Base-by-base conservation (phyloP, 2,329 filamentous ascomycete genomes). In the Ambrosiella xylebori region DNA sequence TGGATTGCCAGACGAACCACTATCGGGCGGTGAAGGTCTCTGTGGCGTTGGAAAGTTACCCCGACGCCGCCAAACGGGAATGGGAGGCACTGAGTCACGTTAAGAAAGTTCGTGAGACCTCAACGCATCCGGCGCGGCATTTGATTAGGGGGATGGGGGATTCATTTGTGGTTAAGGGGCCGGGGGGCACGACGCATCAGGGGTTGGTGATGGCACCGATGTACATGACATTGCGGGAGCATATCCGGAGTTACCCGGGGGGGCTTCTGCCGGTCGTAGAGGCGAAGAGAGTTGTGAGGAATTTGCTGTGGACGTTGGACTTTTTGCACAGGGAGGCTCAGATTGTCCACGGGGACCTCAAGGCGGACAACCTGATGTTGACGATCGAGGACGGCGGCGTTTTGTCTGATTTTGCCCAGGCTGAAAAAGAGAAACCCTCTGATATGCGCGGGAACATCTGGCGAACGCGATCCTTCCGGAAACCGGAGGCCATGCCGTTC, bases 1-100 rank as follows among this genome's bases (percentile, higher is more conserved):
- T 62, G 7, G 65, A 67, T 54, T 52, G 63, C 6, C 7, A 56
- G 64, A 57, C 50, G 27, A 35, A 37, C 13, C 35, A 13, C 38
- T 60, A 54, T n/a, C 56, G 52, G 37, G 51, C 55, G 12, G 51
- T 51, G 7, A 59, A 57, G 37, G 51, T 59, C 5, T 57, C 60
- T 9, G 59, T 41, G 3, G 56, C 47, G 35, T 50, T 59, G 19
- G 5, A 39, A 13, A 38, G 41, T 12, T 47, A 57, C 7, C 50
- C 60, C 2, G 53, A 56, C 9, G 60, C 47, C 3, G 41, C 50
- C 2, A 12, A 36, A 12, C 39, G 40, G 35, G 59, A 60, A 27
- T 13, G 56, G 15, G 19, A 7, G 9, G 57, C 45, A 35, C 58
- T 59, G 44, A 38, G 47, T 12, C 60, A 61, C 37, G 54, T 61